Percentiles rank a stretch among this genome's conserved stretches.
These are phyloP conservation scores for Cyclotella atomus DNA, from an alignment of 108 stramenopile species.

Conservation along the genomic window DNA sequence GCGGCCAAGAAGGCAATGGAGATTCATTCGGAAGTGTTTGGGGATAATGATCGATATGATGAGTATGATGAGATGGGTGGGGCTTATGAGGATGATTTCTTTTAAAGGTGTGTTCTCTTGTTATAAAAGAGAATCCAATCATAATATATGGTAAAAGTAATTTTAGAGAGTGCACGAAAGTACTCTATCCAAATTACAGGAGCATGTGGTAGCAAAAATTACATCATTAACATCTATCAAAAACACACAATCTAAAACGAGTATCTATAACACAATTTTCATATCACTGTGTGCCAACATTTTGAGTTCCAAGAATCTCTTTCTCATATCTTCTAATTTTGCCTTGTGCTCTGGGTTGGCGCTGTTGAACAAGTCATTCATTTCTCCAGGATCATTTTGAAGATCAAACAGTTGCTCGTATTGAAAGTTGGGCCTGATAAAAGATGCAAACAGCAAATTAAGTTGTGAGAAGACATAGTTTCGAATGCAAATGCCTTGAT, in stretches of 20 bases:
- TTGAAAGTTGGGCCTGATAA: slow-evolving; percentile 61
- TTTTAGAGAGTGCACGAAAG: too few species aligned
- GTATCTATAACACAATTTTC: slow-evolving; percentile 37
- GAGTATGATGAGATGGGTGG: slow-evolving; percentile 86
- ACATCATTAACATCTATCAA: too few species aligned
- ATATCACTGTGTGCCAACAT: slow-evolving; percentile 43
- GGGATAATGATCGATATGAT: slow-evolving; percentile 86
- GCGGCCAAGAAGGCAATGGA: slow-evolving; percentile 81
- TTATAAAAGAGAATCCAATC: too few species aligned
- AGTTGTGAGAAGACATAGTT: neutral
- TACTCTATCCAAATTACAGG: too few species aligned
- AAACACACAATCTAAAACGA: too few species aligned
- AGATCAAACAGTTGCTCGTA: slow-evolving; percentile 84
- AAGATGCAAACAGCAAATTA: neutral
- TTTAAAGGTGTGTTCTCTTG: too few species aligned
- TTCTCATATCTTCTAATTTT: slow-evolving; percentile 45
- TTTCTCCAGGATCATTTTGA: slow-evolving; percentile 62
- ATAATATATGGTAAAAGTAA: too few species aligned
- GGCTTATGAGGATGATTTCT: slow-evolving; percentile 87
- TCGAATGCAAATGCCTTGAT: neutral
- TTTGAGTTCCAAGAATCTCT: slow-evolving; percentile 47
- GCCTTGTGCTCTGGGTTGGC: slow-evolving; percentile 37
- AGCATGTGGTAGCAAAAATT: too few species aligned
- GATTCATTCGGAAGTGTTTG: slow-evolving; percentile 80
- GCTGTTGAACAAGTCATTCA: slow-evolving; percentile 68